A percentile compares a stretch with the other conserved stretches of the same genome.
phyloP scores from a whole-genome alignment of 306 rosid genomes.

The Trichosanthes truncata region DNA sequence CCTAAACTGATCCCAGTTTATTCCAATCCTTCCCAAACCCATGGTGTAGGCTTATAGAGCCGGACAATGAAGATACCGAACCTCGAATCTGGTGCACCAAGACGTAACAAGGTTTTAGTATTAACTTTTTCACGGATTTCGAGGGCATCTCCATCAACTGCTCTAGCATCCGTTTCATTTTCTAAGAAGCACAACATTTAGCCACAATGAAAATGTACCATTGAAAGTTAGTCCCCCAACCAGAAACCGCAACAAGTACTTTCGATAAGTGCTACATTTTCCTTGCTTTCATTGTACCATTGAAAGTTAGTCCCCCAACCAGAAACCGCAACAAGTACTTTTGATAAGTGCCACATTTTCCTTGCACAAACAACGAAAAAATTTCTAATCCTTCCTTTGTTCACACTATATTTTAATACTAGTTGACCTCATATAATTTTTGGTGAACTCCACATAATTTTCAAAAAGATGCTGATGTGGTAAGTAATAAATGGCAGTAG shows the following conservation, averaged over 20 bases:
- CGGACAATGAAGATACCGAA: not conserved
- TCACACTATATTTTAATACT: too few species aligned
- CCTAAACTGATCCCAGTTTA: not conserved
- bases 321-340: too few species aligned
- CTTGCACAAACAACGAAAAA: too few species aligned
- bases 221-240: not conserved
- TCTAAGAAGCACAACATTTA: not conserved
- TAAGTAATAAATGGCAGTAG: too few species aligned
- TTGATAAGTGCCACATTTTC: too few species aligned
- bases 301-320: too few species aligned
- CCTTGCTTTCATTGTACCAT: too few species aligned
- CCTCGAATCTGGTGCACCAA: conserved; percentile 1
- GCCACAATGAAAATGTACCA: not conserved
- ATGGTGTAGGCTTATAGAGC: not conserved
- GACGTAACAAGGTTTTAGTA: not conserved
- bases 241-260: not conserved
- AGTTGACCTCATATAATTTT: too few species aligned
- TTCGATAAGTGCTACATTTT: not conserved
- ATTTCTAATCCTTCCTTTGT: too few species aligned
- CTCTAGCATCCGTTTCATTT: not conserved
- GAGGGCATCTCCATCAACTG: not conserved
- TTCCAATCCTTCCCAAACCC: not conserved
- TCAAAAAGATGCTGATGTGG: too few species aligned
- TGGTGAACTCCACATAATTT: too few species aligned
- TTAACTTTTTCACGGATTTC: not conserved